These are phyloP conservation scores for Potentilla sterilis DNA, from an alignment of 306 rosid genomes.

Conservation along the genomic window DNA sequence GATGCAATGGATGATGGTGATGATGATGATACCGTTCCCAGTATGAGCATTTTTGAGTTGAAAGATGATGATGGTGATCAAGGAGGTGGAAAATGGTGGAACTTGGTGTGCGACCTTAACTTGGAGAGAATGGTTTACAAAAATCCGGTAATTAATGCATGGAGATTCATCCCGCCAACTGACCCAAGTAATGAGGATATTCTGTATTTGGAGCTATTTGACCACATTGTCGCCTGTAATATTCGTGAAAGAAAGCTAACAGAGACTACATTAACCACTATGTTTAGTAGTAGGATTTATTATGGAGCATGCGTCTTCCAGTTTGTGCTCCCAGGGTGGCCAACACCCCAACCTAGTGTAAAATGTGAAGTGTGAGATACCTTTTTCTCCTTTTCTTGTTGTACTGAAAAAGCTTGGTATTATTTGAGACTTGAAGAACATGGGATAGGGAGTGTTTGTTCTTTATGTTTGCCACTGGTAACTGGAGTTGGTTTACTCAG, in stretches of 20 bases:
- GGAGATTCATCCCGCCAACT: not conserved
- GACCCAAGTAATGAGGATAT: conserved; percentile 14
- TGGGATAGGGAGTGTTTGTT: not conserved
- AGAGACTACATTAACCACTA: too few species aligned
- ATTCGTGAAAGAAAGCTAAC: too few species aligned
- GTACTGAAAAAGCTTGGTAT: not conserved
- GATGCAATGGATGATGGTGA: not conserved
- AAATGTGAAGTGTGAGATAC: not conserved
- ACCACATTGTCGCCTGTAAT: too few species aligned
- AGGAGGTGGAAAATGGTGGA: not conserved
- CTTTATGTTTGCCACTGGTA: conserved; percentile 35
- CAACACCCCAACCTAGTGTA: not conserved
- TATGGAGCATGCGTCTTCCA: not conserved
- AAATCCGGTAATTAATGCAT: not conserved
- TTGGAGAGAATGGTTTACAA: not conserved
- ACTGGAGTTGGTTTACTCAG: conserved; percentile 81
- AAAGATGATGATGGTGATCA: not conserved
- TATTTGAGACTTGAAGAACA: not conserved
- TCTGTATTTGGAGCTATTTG: not conserved
- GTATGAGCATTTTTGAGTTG: not conserved
- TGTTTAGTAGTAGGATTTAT: too few species aligned
- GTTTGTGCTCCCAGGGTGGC: not conserved
- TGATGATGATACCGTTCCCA: not conserved
- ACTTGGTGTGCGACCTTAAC: not conserved
- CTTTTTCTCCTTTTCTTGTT: not conserved